Conservation (phyloP, 2,329 filamentous ascomycete genomes). For the Ramichloridium luteum region DNA sequence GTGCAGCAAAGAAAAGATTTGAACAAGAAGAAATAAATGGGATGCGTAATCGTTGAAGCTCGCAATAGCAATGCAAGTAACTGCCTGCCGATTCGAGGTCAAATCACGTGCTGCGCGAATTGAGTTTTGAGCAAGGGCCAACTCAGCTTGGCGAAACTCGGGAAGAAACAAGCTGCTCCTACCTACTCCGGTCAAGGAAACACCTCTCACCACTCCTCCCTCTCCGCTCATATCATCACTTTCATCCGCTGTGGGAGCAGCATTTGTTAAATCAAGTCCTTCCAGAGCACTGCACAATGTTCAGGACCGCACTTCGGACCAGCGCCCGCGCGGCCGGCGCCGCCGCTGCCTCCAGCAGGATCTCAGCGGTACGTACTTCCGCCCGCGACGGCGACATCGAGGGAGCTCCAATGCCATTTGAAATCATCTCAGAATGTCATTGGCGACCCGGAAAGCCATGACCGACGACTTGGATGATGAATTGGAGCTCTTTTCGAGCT, state of each 20-base stretch:
- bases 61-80: too few relatives aligned
- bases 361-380: constrained; percentile 72
- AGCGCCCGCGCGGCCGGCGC: constrained; percentile 89
- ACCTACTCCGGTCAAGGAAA: constrained; percentile 7
- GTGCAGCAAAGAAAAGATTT: too few relatives aligned
- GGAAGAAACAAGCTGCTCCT: constrained; percentile 1
- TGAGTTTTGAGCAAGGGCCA: not conserved
- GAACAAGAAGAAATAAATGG: too few relatives aligned
- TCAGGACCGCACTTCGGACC: constrained; percentile 96
- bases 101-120: not conserved
- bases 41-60: too few relatives aligned
- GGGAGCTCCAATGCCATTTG: constrained; percentile 30
- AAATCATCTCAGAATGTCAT: too few relatives aligned
- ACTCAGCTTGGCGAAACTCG: not conserved
- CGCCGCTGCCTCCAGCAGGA: constrained; percentile 82
- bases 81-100: too few relatives aligned
- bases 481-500: constrained; percentile 27
- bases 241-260: constrained; percentile 21
- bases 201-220: constrained; percentile 14
- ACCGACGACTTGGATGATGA: too few relatives aligned
- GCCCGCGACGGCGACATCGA: constrained; percentile 28
- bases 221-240: constrained; percentile 16
- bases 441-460: too few relatives aligned
- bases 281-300: constrained; percentile 53
- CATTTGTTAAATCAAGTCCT: constrained; percentile 25